Conservation (phyloP, 192 early-diverging fungal species). For the Chytriomyces hyalinus region DNA sequence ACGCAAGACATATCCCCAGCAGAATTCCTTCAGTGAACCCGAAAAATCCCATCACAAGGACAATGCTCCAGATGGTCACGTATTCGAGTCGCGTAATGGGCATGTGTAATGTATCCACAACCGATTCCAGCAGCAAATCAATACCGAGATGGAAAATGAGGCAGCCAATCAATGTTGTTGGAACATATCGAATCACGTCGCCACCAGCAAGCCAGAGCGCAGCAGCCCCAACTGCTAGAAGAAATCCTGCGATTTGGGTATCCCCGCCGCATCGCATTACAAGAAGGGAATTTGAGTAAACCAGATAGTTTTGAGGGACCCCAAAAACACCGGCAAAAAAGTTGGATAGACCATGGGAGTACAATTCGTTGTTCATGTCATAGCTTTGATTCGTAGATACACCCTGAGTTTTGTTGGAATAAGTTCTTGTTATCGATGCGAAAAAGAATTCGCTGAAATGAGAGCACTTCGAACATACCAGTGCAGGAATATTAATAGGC, state of each 20-base stretch:
- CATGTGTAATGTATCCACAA: conserved; percentile 83
- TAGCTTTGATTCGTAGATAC: conserved; percentile 89
- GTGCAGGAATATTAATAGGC: conserved; percentile 77
- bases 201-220: conserved; percentile 83
- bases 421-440: neutral
- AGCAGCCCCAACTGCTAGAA: conserved; percentile 78
- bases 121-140: conserved; percentile 89
- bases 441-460: neutral
- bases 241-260: conserved; percentile 80
- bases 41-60: conserved; percentile 78
- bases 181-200: conserved; percentile 88
- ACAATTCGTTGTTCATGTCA: conserved; percentile 90
- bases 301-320: conserved; percentile 84
- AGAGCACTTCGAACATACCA: conserved; percentile 14
- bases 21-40: conserved; percentile 98
- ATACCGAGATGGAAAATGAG: conserved; percentile 96
- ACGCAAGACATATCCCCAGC: conserved; percentile 89
- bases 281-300: conserved; percentile 89
- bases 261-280: conserved; percentile 93
- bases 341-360: conserved; percentile 92
- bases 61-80: conserved; percentile 82
- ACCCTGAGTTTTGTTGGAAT: conserved; percentile 41
- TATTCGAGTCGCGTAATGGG: conserved; percentile 87
- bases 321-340: conserved; percentile 78
- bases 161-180: conserved; percentile 93